These are phyloP conservation scores for Alloteropsis semialata DNA, from an alignment of 176 grass and related monocot genomes.

Conservation along the genomic window DNA sequence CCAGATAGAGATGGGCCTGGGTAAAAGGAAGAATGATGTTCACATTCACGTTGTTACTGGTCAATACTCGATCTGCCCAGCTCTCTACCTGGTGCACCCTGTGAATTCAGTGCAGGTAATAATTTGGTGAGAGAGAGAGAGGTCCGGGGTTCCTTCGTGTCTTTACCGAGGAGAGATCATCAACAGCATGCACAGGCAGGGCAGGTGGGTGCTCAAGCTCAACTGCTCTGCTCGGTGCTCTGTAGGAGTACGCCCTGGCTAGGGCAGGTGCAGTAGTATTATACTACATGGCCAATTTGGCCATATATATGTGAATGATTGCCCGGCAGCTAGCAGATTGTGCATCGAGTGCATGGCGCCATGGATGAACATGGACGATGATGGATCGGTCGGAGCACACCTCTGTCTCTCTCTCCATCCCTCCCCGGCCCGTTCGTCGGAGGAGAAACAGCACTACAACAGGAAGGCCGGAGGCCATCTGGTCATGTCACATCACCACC, in stretches of 20 bases:
- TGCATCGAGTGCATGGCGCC: background rate
- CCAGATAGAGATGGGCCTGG: no score
- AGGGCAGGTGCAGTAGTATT: background rate
- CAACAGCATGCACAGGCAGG: background rate
- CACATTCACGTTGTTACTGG: background rate
- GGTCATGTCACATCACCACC: constrained; percentile 11
- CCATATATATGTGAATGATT: constrained; percentile 1
- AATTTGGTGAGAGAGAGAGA: background rate
- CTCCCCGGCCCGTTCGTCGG: background rate
- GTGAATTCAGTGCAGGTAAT: background rate
- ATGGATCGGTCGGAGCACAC: background rate
- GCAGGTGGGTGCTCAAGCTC: background rate
- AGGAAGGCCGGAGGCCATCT: background rate
- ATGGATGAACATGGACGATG: background rate
- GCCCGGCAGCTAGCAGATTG: background rate
- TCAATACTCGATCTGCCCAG: background rate
- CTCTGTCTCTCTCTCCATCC: background rate
- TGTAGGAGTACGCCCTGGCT: background rate
- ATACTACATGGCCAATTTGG: background rate
- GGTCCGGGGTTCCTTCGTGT: background rate
- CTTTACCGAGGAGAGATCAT: background rate
- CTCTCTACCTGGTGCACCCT: background rate
- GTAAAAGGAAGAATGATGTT: background rate
- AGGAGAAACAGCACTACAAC: background rate
- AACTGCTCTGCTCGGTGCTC: background rate